These are phyloP conservation scores for Butyriboletus loyo DNA, from an alignment of 768 basidiomycete genomes.

Conservation along the genomic window DNA sequence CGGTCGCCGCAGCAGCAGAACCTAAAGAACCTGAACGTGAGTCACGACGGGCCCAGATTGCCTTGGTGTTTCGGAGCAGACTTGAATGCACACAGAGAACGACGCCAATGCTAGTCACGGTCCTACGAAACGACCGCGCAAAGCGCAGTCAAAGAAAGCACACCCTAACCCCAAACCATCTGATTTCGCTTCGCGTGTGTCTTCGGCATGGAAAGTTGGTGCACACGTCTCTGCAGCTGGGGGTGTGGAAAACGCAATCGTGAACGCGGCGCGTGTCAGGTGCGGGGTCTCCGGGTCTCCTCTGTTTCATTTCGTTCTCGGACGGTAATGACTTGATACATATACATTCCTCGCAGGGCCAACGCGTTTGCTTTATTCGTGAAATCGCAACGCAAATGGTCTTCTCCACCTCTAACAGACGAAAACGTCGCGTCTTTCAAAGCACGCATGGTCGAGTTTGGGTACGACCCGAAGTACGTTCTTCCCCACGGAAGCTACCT, in stretches of 20 bases:
- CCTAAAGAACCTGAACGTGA: constrained; percentile 4
- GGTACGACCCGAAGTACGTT: constrained; percentile 59
- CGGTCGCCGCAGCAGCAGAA: not conserved
- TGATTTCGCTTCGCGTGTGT: constrained; percentile 29
- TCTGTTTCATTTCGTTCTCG: not conserved
- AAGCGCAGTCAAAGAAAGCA: constrained; percentile 8
- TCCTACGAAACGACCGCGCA: constrained; percentile 5
- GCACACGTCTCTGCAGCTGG: constrained; percentile 83
- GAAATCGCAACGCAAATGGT: constrained; percentile 85
- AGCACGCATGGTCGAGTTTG: constrained; percentile 53
- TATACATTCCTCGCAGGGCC: constrained; percentile 60
- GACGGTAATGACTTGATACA: not conserved
- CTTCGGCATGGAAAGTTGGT: constrained; percentile 65
- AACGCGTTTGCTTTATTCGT: constrained; percentile 81
- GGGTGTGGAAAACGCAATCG: constrained; percentile 70
- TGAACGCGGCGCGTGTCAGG: constrained; percentile 72
- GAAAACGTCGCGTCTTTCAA: constrained; percentile 58
- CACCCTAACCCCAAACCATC: constrained; percentile 15
- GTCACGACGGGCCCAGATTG: not conserved
- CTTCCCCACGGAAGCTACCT: constrained; percentile 86
- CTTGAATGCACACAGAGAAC: not conserved
- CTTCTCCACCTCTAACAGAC: constrained; percentile 53
- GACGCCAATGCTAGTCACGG: not conserved
- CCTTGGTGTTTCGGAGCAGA: not conserved
- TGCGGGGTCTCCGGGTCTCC: constrained; percentile 28